Evolutionary conservation across 305 asterid genomes (phyloP).

Genomic region (Solanum chacoense): DNA sequence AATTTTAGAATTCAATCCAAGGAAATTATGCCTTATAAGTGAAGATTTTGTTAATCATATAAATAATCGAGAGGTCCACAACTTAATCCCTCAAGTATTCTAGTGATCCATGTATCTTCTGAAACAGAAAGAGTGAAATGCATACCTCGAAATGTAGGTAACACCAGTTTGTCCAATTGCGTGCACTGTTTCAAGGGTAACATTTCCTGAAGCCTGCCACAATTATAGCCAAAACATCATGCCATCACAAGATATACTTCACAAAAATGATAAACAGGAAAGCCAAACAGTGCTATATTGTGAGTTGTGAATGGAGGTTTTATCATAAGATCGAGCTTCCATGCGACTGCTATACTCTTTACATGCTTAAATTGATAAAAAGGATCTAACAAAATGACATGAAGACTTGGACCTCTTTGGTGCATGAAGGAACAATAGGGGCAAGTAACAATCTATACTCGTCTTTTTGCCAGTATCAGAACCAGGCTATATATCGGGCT

Average conservation of each 20-base stretch:
- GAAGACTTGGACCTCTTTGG: background rate
- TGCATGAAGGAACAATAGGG: background rate
- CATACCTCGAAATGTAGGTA: slow-evolving; percentile 84
- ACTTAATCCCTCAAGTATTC: background rate
- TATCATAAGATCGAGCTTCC: background rate
- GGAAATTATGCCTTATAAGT: background rate
- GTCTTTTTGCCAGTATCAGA: background rate
- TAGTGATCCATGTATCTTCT: background rate
- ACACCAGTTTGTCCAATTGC: slow-evolving; percentile 92
- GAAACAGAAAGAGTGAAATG: background rate
- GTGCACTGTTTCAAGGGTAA: slow-evolving; percentile 76
- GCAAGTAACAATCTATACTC: background rate
- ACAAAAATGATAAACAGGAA: background rate
- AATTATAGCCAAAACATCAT: slow-evolving; percentile 4
- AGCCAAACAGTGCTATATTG: background rate
- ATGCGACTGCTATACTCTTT: background rate
- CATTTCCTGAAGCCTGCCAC: slow-evolving; percentile 95
- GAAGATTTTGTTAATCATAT: background rate
- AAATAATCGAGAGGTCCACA: background rate
- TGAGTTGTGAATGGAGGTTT: background rate
- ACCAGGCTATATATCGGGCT: background rate
- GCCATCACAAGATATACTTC: background rate
- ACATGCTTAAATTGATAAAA: background rate
- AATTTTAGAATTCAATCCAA: background rate
- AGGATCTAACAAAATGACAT: background rate